A percentile compares a stretch with the other conserved stretches of the same genome.
Evolutionary conservation across 75 land plant species (phyloP).

Genomic region (Selaginella tamariscina): DNA sequence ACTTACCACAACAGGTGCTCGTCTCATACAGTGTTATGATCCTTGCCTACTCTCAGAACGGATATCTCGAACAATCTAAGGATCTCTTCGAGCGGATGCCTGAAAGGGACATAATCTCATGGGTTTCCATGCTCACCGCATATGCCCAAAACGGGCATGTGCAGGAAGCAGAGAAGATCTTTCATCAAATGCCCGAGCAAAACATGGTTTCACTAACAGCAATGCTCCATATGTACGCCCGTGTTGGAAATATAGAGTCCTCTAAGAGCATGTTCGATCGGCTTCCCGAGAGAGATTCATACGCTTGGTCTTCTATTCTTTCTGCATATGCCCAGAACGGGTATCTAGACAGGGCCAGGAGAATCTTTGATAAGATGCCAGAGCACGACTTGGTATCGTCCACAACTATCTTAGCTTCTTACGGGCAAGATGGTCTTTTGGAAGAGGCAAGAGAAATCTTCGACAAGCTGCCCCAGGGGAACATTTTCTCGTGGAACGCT

Average conservation of each 20-base stretch:
- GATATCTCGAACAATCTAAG: neutral
- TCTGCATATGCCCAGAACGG: neutral
- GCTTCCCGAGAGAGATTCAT: neutral
- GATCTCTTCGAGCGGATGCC: neutral
- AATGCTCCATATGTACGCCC: neutral
- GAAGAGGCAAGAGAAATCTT: neutral
- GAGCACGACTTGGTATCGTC: neutral
- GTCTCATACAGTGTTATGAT: neutral
- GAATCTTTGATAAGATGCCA: slow-evolving; percentile 8
- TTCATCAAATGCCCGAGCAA: neutral
- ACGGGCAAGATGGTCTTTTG: neutral
- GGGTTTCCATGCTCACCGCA: neutral
- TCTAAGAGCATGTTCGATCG: neutral
- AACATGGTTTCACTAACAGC: neutral
- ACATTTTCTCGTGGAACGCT: slow-evolving; percentile 1
- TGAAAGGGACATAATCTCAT: neutral
- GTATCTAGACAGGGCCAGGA: neutral
- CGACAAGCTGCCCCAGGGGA: neutral
- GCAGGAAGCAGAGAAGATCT: neutral
- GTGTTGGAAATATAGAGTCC: neutral
- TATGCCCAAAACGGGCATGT: neutral
- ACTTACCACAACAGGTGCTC: neutral
- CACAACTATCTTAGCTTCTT: neutral
- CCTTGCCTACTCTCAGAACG: neutral
- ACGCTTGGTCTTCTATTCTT: neutral